phyloP scores from a whole-genome alignment of 306 rosid genomes.

The Vigna angularis region DNA sequence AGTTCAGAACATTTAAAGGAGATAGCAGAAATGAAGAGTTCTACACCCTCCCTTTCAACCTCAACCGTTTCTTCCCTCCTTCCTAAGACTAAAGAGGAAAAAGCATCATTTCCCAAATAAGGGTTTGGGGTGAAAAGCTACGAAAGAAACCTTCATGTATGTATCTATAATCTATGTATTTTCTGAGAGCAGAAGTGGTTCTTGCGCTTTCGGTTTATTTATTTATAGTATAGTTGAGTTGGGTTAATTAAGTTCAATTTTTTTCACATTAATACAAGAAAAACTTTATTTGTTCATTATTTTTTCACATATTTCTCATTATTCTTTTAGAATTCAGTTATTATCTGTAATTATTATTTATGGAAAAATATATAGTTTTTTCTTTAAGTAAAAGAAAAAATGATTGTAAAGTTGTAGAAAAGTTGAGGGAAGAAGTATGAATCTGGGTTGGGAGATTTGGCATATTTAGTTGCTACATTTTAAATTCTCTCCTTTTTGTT shows the following conservation, averaged over 20 bases:
- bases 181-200: conserved; percentile 25
- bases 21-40: conserved; percentile 89
- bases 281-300: conserved; percentile 28
- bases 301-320: background rate
- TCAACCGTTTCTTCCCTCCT: conserved; percentile 94
- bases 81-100: conserved; percentile 62
- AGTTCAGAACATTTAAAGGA: conserved; percentile 80
- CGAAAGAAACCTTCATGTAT: background rate
- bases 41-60: conserved; percentile 94
- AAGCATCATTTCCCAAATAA: conserved; percentile 77
- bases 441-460: no score
- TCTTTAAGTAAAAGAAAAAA: no score
- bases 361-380: no score
- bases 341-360: background rate
- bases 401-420: no score
- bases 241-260: conserved; percentile 43
- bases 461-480: no score
- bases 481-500: no score
- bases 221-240: conserved; percentile 40
- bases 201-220: conserved; percentile 1
- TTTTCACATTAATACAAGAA: conserved; percentile 48
- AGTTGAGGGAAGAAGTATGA: no score
- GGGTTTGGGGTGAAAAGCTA: conserved; percentile 41
- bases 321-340: background rate
- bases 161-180: conserved; percentile 12